Evolutionary conservation across 352 stramenopile genomes (phyloP), one percentile per base, ranked within the genome.

Genomic region (Phytopythium chamaehyphon): DNA sequence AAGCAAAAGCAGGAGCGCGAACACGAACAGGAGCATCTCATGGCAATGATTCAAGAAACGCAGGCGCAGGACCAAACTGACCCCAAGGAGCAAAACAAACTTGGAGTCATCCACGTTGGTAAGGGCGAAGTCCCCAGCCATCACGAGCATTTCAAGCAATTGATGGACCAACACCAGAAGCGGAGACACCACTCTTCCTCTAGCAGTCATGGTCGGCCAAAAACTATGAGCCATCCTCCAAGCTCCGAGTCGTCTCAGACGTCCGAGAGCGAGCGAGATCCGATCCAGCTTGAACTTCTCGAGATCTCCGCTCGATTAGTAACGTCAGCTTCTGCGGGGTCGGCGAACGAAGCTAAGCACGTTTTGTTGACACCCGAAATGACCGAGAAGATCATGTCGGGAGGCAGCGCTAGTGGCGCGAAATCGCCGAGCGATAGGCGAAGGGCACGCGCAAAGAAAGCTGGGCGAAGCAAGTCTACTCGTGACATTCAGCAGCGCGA

Each of bases 401-500:
- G 49, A 8, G 43, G 57, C 33, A 37, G 54, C 47, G 52, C 55
- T 38, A 55, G 56, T 44, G 47, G 47, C 42, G 53, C 64, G 28
- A 66, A 75, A 40, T 58, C 59, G 2, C 61, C 55, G 3, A 61
- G 38, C 21, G 62, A 59, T 46, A 54, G 45, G 46, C 56, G 10
- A 9, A 48, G 31, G 18, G 15, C 48, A n/a, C 48, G 48, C 9
- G 22, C 36, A 5, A 54, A 53, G 36, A 68, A 57, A 37, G 35
- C 38, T 23, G 35, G 22, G 2, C 62, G 54, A 2, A 63, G 71
- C 14, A 64, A 22, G 38, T 75, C 76, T 12, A 68, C 71, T 1
- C 75, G 71, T 19, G 73, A 66, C 15, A 31, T 67, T 16, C 56
- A 83, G 10, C 51, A 71, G 47, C 77, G 57, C 39, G 67, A 71